phyloP scores from a whole-genome alignment of 2,329 filamentous ascomycete genomes.

The Coniosporium tulheliwenetii region DNA sequence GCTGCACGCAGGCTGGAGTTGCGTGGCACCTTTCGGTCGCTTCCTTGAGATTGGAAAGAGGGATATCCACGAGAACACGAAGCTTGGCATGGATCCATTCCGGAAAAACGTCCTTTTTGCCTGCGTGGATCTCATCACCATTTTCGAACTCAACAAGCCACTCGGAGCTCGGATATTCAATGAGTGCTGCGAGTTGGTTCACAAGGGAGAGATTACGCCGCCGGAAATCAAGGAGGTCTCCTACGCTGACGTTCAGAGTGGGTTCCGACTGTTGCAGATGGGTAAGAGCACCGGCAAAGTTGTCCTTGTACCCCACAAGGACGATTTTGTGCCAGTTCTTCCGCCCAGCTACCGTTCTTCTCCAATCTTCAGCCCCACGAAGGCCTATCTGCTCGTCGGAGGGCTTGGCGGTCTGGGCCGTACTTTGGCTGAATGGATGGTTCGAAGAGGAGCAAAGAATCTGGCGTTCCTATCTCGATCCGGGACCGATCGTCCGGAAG shows the following conservation, averaged over 20 bases:
- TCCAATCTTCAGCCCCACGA: background rate
- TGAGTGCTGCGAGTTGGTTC: too few relatives aligned
- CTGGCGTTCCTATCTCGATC: slow-evolving; percentile 6
- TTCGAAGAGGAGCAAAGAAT: slow-evolving; percentile 6
- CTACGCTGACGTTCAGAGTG: background rate
- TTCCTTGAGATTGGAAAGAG: slow-evolving; percentile 13
- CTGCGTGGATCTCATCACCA: slow-evolving; percentile 3
- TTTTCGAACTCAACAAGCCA: slow-evolving; percentile 2
- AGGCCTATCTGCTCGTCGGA: slow-evolving; percentile 9
- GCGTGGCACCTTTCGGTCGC: slow-evolving; percentile 14
- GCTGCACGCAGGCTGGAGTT: slow-evolving; percentile 11
- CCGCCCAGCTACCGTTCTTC: background rate
- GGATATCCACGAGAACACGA: slow-evolving; percentile 7
- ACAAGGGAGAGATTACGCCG: too few relatives aligned
- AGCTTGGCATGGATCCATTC: slow-evolving; percentile 6
- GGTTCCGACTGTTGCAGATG: slow-evolving; percentile 5
- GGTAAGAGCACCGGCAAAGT: slow-evolving; percentile 10
- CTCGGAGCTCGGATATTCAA: too few relatives aligned
- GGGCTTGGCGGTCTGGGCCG: slow-evolving; percentile 10
- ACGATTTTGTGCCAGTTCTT: slow-evolving; percentile 1
- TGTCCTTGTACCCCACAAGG: slow-evolving; percentile 3
- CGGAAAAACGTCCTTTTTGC: slow-evolving; percentile 3
- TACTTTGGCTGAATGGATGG: slow-evolving; percentile 6
- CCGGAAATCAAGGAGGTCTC: background rate
- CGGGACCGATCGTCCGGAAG: background rate